Evolutionary conservation across 805 yeast species (phyloP), one percentile per base, ranked within the genome.

Genomic region (Lachancea dasiensis): DNA sequence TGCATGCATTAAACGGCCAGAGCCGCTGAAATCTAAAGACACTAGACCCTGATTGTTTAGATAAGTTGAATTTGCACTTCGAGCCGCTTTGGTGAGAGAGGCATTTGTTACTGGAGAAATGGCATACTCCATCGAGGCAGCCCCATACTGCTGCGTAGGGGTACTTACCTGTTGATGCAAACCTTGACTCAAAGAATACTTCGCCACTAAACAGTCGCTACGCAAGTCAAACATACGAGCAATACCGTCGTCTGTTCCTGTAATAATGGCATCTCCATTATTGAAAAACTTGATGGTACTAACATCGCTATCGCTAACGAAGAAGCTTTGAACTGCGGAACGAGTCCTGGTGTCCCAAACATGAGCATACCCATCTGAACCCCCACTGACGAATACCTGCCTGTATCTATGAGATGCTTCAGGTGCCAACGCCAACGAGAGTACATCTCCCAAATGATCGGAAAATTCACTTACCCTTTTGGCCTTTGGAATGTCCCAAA

Each of bases 231-330:
- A 82, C 39, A 86, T 60, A 41, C 83, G 69, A 18, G 84, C 65
- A 0, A 69, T 56, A 3, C 90, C 89, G 56, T 84, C 94, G 52
- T 86, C 96, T 31, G 82, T 72, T 1, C 95, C 95, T 2, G 81
- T 70, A 0, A 73, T 75, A 48, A 87, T 76, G 1, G 86, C 70
- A 41, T 79, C 65, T 2, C 86, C 86, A 45, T 77, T 81, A 6
- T 86, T 86, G 53, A 80, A 79, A 49, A 76, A 76, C 44, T 72
- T 67, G 5, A 82, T 59, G 5, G 73, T 58, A 35, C 79, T 80
- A 16, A 84, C 74, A 54, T 89, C 96, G 32, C 70, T 69, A 18
- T 69, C 69, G 18, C 83, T 73, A 1, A 77, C 72, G 31, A 66
- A 65, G 64, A 80, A 64, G 47, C 68, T 64, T 51, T 71, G 74